Percentiles rank a stretch among this genome's conserved stretches.
phyloP scores from a whole-genome alignment of 2,329 filamentous ascomycete genomes.

The Achaetomium macrosporum region DNA sequence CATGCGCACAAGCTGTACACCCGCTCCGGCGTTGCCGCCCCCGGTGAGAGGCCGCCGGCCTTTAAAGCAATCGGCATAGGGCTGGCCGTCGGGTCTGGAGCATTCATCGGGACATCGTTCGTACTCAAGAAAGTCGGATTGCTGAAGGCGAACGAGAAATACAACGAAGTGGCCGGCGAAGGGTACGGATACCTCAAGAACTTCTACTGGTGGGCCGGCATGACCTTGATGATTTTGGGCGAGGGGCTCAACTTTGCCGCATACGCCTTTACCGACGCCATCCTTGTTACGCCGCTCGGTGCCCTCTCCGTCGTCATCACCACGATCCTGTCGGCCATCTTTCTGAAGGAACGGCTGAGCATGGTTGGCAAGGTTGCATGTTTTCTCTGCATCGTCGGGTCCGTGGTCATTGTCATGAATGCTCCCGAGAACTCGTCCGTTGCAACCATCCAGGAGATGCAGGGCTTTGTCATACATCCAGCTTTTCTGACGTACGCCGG shows the following conservation, averaged over 20 bases:
- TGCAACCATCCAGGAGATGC: slow-evolving; percentile 84
- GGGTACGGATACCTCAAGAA: slow-evolving; percentile 98
- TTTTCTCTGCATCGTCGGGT: slow-evolving; percentile 90
- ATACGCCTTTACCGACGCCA: slow-evolving; percentile 94
- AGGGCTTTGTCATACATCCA: slow-evolving; percentile 75
- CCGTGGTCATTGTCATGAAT: slow-evolving; percentile 90
- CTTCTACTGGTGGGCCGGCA: slow-evolving; percentile 87
- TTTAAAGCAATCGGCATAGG: slow-evolving; percentile 87
- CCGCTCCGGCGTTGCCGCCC: slow-evolving; percentile 30
- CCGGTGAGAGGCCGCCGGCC: slow-evolving; percentile 38
- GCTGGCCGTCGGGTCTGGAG: slow-evolving; percentile 77
- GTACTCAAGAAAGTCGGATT: slow-evolving; percentile 92
- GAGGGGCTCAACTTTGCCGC: slow-evolving; percentile 97
- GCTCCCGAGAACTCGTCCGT: slow-evolving; percentile 83
- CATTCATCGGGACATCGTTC: slow-evolving; percentile 93
- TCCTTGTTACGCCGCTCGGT: slow-evolving; percentile 86
- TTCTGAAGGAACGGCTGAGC: slow-evolving; percentile 89
- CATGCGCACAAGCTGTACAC: slow-evolving; percentile 38
- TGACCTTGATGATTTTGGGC: slow-evolving; percentile 94
- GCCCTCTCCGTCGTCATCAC: slow-evolving; percentile 90
- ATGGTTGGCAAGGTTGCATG: slow-evolving; percentile 95
- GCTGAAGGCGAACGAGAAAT: slow-evolving; percentile 89
- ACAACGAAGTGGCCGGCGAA: slow-evolving; percentile 91
- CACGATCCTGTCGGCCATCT: slow-evolving; percentile 85
- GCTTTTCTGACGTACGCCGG: slow-evolving; percentile 83